Conservation (phyloP, 2,329 filamentous ascomycete species). For the Calonectria montana region DNA sequence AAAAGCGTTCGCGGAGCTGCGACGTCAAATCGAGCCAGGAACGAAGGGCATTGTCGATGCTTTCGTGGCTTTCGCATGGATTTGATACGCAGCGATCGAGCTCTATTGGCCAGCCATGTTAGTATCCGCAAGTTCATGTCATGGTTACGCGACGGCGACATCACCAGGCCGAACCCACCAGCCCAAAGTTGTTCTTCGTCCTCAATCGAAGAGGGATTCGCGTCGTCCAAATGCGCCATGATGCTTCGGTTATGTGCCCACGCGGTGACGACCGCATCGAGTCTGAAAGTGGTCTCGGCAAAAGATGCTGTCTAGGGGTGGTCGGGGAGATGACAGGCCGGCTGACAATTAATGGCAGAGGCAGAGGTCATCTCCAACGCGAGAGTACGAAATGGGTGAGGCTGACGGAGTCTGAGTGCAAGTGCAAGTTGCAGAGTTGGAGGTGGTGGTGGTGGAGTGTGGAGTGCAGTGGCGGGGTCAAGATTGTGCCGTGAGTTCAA, state of each 20-base stretch:
- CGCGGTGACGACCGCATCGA: constrained; percentile 50
- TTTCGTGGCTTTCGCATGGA: constrained; percentile 63
- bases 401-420: constrained; percentile 6
- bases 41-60: constrained; percentile 86
- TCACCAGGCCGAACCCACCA: constrained; percentile 62
- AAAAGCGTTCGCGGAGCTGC: constrained; percentile 79
- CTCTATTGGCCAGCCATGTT: constrained; percentile 50
- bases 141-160: constrained; percentile 6
- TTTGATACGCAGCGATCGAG: constrained; percentile 59
- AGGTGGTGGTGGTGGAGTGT: constrained; percentile 14
- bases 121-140: constrained; percentile 19
- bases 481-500: constrained; percentile 42
- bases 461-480: constrained; percentile 39
- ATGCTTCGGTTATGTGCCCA: constrained; percentile 45
- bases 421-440: constrained; percentile 18
- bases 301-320: constrained; percentile 23
- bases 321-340: constrained; percentile 30
- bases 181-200: constrained; percentile 91
- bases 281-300: constrained; percentile 29
- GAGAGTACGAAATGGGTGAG: constrained; percentile 14
- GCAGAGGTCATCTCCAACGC: constrained; percentile 38
- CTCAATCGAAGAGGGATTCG: constrained; percentile 72
- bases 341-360: constrained; percentile 35
- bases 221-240: constrained; percentile 71
- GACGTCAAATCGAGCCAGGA: constrained; percentile 85